A percentile compares a stretch with the other conserved stretches of the same genome.
These are phyloP conservation scores for Ehretia macrophylla DNA, from an alignment of 257 asterid genomes.

Conservation along the genomic window DNA sequence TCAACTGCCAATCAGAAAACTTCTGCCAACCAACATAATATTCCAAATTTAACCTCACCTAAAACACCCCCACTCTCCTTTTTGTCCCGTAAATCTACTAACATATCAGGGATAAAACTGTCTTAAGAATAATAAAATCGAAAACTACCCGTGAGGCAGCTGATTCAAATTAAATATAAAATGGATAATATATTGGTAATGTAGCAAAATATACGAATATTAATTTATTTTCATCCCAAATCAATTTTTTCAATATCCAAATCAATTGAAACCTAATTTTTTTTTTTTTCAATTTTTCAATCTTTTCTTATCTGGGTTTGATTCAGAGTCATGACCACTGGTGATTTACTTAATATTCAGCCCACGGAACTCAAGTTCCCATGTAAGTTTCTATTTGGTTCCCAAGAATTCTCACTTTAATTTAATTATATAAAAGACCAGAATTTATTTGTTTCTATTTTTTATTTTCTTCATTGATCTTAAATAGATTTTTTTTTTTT, in stretches of 20 bases:
- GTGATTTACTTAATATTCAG: slow-evolving; percentile 66
- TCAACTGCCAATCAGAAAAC: background rate
- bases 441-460: too few relatives aligned
- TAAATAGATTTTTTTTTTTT: slow-evolving; percentile 8
- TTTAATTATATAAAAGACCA: background rate
- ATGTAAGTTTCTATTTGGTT: slow-evolving; percentile 44
- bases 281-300: background rate
- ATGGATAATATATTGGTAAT: background rate
- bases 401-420: background rate
- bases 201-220: too few relatives aligned
- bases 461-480: slow-evolving; percentile 15
- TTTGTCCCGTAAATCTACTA: background rate
- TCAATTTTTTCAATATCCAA: background rate
- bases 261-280: background rate
- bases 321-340: slow-evolving; percentile 40
- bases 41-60: background rate
- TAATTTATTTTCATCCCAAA: background rate
- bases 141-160: background rate
- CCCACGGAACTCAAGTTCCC: slow-evolving; percentile 79
- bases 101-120: background rate
- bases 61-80: background rate
- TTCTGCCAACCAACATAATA: background rate
- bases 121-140: background rate
- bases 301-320: background rate
- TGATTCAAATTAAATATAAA: too few relatives aligned